Base-by-base conservation (phyloP, 495 filamentous ascomycete genomes). In the Entonaema liquescens region DNA sequence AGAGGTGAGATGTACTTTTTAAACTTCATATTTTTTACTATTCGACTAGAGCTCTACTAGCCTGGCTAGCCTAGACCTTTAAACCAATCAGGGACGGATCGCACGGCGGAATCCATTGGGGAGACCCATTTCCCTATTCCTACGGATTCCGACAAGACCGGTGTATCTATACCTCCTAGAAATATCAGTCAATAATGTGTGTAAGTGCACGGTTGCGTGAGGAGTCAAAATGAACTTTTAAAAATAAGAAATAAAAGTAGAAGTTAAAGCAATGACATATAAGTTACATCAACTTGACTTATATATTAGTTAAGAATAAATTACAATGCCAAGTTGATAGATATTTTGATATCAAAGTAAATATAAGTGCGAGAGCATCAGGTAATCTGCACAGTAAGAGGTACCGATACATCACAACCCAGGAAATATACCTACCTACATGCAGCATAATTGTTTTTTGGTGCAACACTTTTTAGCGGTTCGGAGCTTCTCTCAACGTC, bases 81-180 rank as follows among this genome's bases (percentile, higher is more conserved):
- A 38, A 62, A 28, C 74, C 74, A 77, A 77, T 77, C 65, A 77
- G 28, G 62, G 19, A 44, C n/a, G 19, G 62, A 77, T 68, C 75
- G 75, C 75, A 72, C 66, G 62, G 62, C 73, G 67, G 73, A 73
- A 66, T 62, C 49, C 67, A 72, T 77, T 77, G 74, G 74, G 74
- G 72, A 74, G 63, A 69, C 68, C 72, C 75, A 77, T 74, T 57
- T 19, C 25, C 31, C 26, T 52, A 29, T 63, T 71, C 70, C 71
- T 73, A 65, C 70, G 54, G 65, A 72, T 68, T 68, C 70, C 65
- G 65, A 72, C 31, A 40, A 49, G 35, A 38, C 7, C 15, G 42
- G 8, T 47, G 42, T 47, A 47, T 47, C 42, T 47, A 17, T 47
- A 47, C 42, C 9, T 47, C 42, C 5, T 21, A 23, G 5, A 21